Percentiles rank a stretch among this genome's conserved stretches.
phyloP scores from a whole-genome alignment of 177 flowering plant species.

The Telopea speciosissima region DNA sequence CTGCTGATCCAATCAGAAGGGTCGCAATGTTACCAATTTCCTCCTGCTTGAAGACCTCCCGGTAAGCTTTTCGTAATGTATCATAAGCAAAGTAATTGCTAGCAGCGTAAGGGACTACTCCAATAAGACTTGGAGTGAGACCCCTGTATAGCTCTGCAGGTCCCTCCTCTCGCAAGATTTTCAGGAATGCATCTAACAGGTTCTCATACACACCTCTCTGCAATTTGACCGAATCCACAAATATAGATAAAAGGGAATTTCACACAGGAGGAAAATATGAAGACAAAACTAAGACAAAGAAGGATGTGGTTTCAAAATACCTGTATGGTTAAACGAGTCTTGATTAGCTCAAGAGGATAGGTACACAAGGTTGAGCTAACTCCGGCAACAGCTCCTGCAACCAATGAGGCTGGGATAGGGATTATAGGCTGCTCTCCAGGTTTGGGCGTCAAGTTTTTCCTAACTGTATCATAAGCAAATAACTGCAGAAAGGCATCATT shows the following conservation, averaged over 20 bases:
- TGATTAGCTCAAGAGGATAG: constrained; percentile 91
- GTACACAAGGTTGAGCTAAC: constrained; percentile 79
- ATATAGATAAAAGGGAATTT: neutral
- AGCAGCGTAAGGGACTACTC: constrained; percentile 94
- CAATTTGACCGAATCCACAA: constrained; percentile 2
- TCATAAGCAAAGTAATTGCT: constrained; percentile 91
- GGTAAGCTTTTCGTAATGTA: constrained; percentile 59
- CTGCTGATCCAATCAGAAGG: constrained; percentile 84
- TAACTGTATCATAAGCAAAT: constrained; percentile 89
- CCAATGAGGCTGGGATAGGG: constrained; percentile 65
- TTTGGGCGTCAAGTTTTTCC: constrained; percentile 56
- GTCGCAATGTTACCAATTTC: constrained; percentile 75
- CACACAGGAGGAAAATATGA: neutral
- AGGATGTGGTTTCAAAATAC: constrained; percentile 24
- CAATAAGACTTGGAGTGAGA: constrained; percentile 86
- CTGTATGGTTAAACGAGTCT: constrained; percentile 92
- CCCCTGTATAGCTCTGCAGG: constrained; percentile 85
- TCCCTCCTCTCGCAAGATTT: constrained; percentile 77
- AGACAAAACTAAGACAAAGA: neutral
- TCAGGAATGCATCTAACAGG: constrained; percentile 76
- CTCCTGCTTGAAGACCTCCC: constrained; percentile 54
- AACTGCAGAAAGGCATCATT: constrained; percentile 45
- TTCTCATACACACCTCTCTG: constrained; percentile 79
- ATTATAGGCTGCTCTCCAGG: constrained; percentile 61
- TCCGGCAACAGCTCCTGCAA: constrained; percentile 94